These are phyloP conservation scores for Amanita rimosa DNA, from an alignment of 768 basidiomycete species.

Conservation along the genomic window DNA sequence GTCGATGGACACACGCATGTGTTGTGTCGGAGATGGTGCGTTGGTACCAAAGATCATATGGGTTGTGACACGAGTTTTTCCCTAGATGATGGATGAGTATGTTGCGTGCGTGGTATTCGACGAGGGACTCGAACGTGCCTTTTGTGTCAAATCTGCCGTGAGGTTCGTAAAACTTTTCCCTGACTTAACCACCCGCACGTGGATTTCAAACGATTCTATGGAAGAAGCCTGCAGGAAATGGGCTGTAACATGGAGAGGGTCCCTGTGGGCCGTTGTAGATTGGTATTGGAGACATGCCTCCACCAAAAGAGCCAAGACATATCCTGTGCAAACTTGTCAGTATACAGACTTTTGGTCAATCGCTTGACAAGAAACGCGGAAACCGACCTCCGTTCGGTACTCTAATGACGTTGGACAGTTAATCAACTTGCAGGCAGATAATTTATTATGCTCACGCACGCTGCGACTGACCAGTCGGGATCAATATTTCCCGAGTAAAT, in stretches of 20 bases:
- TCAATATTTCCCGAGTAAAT: slow-evolving; percentile 30
- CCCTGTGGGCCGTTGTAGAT: slow-evolving; percentile 31
- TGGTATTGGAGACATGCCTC: slow-evolving; percentile 46
- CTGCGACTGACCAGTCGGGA: slow-evolving; percentile 31
- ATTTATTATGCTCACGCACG: slow-evolving; percentile 24
- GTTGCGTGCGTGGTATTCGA: background rate
- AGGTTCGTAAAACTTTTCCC: slow-evolving; percentile 48
- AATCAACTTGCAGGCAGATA: slow-evolving; percentile 1
- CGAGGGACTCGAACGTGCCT: slow-evolving; percentile 22
- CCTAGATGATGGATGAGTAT: slow-evolving; percentile 19
- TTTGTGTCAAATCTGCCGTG: slow-evolving; percentile 47
- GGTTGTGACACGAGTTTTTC: slow-evolving; percentile 30
- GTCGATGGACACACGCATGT: slow-evolving; percentile 21
- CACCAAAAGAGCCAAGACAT: slow-evolving; percentile 41
- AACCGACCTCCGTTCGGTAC: slow-evolving; percentile 42
- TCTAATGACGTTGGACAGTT: slow-evolving; percentile 15
- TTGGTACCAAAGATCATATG: slow-evolving; percentile 49
- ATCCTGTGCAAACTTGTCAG: slow-evolving; percentile 27
- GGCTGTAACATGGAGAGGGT: slow-evolving; percentile 50
- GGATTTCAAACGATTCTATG: slow-evolving; percentile 32
- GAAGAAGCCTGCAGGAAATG: slow-evolving; percentile 42
- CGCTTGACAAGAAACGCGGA: background rate
- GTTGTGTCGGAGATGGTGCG: slow-evolving; percentile 16
- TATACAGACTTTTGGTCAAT: background rate
- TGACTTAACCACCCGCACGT: slow-evolving; percentile 32